Evolutionary conservation across 2,329 filamentous ascomycete genomes (phyloP), one percentile per base, ranked within the genome.

Genomic region (Pseudocercospora fuligena): DNA sequence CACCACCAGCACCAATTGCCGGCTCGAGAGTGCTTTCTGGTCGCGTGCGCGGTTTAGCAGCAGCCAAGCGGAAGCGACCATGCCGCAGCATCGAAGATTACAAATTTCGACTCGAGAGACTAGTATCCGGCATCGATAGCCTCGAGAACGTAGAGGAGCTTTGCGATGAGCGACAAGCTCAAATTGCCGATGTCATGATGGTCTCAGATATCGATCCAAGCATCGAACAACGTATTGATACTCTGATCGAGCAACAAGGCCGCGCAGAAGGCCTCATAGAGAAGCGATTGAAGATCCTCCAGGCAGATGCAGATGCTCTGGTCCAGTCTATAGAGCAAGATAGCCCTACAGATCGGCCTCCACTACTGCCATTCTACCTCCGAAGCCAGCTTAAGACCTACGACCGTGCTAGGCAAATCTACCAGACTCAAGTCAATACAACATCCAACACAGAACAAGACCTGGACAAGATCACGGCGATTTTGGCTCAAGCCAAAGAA

Each of bases 11-110:
- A 14, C 23, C 46, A 49, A 12, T 49, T 25, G 46, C n/a, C 25
- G 46, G 46, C 23, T 23, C 46, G 5, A 49, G 19, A 49, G 46
- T 49, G 2, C 1, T 49, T 11, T 49, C 46, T 25, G 46, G 46
- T 2, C 46, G 46, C 9, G 23, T 49, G 9, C 46, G 12, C 46
- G 25, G 19, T n/a, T 3, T 8, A 23, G 5, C n/a, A 49, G 6
- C 46, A 21, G 9, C 46, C 11, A 49, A 25, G 6, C 46, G 46
- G 16, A 14, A 11, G 7, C 46, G 60, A 12, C 60, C 60, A 16
- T 62, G 60, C 25, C 47, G 60, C 31, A 33, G 29, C 7, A 62
- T 62, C 14, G 47, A 54, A 40, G 60, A 62, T 29, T 62, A 54
- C 47, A 56, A 47, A 16, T 23, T 27, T 25, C 60, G 47, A 4